Evolutionary conservation across 2,329 filamentous ascomycete genomes (phyloP).

Genomic region (Trichoderma pleuroti): DNA sequence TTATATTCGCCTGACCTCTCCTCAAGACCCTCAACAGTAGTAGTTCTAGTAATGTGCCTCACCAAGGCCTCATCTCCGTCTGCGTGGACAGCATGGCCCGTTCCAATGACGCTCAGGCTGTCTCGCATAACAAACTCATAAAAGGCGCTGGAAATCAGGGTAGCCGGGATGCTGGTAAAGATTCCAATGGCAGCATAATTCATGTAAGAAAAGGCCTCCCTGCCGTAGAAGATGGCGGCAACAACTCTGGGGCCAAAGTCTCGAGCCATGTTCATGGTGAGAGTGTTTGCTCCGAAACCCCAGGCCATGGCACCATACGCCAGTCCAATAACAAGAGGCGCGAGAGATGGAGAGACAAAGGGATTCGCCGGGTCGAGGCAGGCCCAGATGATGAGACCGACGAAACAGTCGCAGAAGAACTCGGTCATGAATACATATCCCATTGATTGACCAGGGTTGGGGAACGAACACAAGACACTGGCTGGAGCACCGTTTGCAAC

Average conservation of each 20-base stretch:
- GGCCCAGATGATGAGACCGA: constrained; percentile 56
- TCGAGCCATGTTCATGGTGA: constrained; percentile 55
- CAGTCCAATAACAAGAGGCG: constrained; percentile 54
- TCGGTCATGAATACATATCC: constrained; percentile 57
- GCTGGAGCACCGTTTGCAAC: constrained; percentile 47
- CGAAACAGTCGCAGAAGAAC: constrained; percentile 56
- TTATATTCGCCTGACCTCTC: background rate
- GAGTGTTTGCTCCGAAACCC: constrained; percentile 54
- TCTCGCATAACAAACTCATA: constrained; percentile 56
- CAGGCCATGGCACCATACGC: constrained; percentile 53
- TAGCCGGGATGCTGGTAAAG: constrained; percentile 55
- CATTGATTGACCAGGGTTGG: constrained; percentile 45
- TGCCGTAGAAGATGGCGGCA: constrained; percentile 50
- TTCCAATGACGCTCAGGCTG: constrained; percentile 47
- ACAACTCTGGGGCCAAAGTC: constrained; percentile 59
- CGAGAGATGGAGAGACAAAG: constrained; percentile 46
- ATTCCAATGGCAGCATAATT: constrained; percentile 51
- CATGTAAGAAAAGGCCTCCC: constrained; percentile 27
- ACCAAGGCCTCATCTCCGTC: constrained; percentile 23
- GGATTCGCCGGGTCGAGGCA: constrained; percentile 56
- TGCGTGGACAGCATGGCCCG: constrained; percentile 40
- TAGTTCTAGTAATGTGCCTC: constrained; percentile 21
- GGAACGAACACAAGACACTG: constrained; percentile 54
- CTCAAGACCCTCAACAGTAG: constrained; percentile 4
- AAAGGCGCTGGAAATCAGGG: constrained; percentile 50